These are phyloP conservation scores for Falciphora oryzae DNA, from an alignment of 2,329 filamentous ascomycete genomes.

Conservation along the genomic window DNA sequence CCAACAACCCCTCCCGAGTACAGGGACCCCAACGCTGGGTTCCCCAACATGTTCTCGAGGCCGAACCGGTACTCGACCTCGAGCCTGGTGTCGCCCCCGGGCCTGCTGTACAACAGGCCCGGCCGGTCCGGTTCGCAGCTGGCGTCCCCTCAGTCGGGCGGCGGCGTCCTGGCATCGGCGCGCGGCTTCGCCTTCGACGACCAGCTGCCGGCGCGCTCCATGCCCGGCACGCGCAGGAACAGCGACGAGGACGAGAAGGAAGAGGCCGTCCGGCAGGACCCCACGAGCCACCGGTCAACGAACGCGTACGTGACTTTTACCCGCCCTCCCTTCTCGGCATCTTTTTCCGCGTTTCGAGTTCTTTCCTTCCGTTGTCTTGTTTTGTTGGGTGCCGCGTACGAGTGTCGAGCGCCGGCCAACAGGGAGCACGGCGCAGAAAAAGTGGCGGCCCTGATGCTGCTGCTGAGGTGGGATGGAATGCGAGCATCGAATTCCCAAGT, in stretches of 20 bases:
- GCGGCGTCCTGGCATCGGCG: constrained; percentile 35
- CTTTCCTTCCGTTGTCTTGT: not conserved
- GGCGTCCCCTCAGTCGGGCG: constrained; percentile 66
- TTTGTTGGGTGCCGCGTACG: not conserved
- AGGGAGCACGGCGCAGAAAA: not conserved
- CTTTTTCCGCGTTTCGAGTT: not conserved
- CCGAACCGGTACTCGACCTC: constrained; percentile 87
- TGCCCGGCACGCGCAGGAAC: constrained; percentile 80
- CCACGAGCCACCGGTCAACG: constrained; percentile 66
- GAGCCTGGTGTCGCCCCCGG: constrained; percentile 76
- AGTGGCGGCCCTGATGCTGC: no score
- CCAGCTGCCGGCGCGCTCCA: constrained; percentile 72
- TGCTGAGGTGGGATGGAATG: not conserved
- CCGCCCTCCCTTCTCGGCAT: not conserved
- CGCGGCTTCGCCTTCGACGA: constrained; percentile 56
- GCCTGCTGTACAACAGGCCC: constrained; percentile 61
- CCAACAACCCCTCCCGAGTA: constrained; percentile 96
- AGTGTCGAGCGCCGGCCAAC: not conserved
- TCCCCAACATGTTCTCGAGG: constrained; percentile 73
- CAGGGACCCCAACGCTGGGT: constrained; percentile 62
- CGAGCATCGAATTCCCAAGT: not conserved
- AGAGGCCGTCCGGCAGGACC: constrained; percentile 61
- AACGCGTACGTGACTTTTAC: constrained; percentile 63
- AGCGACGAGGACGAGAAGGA: constrained; percentile 89
- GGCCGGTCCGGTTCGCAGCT: constrained; percentile 74